phyloP scores from a whole-genome alignment of 2,329 filamentous ascomycete genomes.

The Talaromyces sp. region DNA sequence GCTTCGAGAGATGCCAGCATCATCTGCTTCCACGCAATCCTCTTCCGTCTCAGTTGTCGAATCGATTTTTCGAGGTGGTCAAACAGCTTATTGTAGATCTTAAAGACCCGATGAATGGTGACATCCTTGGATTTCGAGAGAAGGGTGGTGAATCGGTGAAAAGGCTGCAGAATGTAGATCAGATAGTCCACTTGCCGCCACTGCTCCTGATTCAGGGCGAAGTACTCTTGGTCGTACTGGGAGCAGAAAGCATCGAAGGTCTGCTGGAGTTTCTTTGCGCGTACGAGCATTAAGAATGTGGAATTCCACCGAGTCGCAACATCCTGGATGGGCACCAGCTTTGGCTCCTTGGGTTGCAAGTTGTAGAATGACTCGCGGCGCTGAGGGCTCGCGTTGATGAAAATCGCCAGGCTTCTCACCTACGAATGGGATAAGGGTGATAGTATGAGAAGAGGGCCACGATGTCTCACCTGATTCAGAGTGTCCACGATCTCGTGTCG shows the following conservation, averaged over 20 bases:
- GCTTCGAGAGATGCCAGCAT: too few species aligned
- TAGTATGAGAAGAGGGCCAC: neutral
- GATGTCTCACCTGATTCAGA: slow-evolving; percentile 5
- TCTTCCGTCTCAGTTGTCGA: neutral
- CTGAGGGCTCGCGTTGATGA: slow-evolving; percentile 20
- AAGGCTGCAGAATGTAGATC: neutral
- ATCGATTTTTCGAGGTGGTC: neutral
- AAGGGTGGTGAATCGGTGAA: slow-evolving; percentile 14
- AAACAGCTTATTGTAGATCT: slow-evolving; percentile 21
- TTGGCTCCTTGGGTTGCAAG: slow-evolving; percentile 17
- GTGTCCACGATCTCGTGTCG: slow-evolving; percentile 7
- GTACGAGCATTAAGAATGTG: slow-evolving; percentile 21
- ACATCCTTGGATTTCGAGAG: slow-evolving; percentile 22
- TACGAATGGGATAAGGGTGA: neutral
- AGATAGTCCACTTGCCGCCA: too few species aligned
- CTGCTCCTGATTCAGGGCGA: too few species aligned
- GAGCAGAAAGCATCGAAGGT: neutral
- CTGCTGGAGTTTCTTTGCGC: slow-evolving; percentile 17
- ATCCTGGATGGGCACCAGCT: slow-evolving; percentile 21
- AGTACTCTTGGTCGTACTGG: neutral
- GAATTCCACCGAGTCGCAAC: slow-evolving; percentile 1
- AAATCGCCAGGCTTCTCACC: slow-evolving; percentile 17
- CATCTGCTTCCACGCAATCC: too few species aligned
- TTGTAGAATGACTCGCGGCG: slow-evolving; percentile 18
- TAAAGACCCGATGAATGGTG: slow-evolving; percentile 20